Percentiles rank a stretch among this genome's conserved stretches.
Evolutionary conservation across 495 filamentous ascomycete genomes (phyloP).

Genomic region (Penicillium herquei): DNA sequence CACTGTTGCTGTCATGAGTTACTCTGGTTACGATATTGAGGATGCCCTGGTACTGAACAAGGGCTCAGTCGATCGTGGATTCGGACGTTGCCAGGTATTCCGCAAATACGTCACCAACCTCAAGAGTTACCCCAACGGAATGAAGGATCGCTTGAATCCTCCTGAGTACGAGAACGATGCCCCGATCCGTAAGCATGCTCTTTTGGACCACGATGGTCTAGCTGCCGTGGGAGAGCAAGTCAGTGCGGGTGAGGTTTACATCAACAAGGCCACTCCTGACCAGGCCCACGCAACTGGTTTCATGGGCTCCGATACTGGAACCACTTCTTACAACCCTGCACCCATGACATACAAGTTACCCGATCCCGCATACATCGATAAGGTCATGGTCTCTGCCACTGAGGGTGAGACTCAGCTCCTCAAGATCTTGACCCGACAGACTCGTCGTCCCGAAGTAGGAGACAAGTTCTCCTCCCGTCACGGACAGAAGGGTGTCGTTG

Average conservation of each 20-base stretch:
- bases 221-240: conserved; percentile 79
- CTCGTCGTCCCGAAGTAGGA: conserved; percentile 86
- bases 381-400: conserved; percentile 85
- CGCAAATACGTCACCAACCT: conserved; percentile 77
- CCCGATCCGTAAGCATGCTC: conserved; percentile 67
- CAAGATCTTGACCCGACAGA: conserved; percentile 92
- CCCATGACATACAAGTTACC: conserved; percentile 79
- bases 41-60: conserved; percentile 97
- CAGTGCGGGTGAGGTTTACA: conserved; percentile 71
- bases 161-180: conserved; percentile 58
- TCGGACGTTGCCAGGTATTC: conserved; percentile 95
- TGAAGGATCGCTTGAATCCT: conserved; percentile 68
- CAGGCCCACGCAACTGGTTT: conserved; percentile 62
- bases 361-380: conserved; percentile 87
- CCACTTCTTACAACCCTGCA: conserved; percentile 57
- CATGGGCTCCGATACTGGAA: conserved; percentile 61
- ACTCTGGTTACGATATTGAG: conserved; percentile 99
- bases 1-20: conserved; percentile 97
- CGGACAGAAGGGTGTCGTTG: conserved; percentile 97
- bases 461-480: conserved; percentile 99
- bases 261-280: conserved; percentile 80
- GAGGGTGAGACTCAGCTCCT: conserved; percentile 76
- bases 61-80: conserved; percentile 88
- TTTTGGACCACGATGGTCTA: conserved; percentile 76
- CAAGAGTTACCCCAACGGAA: conserved; percentile 77